phyloP scores from a whole-genome alignment of 2,329 filamentous ascomycete species.

The Stemphylium beticola region DNA sequence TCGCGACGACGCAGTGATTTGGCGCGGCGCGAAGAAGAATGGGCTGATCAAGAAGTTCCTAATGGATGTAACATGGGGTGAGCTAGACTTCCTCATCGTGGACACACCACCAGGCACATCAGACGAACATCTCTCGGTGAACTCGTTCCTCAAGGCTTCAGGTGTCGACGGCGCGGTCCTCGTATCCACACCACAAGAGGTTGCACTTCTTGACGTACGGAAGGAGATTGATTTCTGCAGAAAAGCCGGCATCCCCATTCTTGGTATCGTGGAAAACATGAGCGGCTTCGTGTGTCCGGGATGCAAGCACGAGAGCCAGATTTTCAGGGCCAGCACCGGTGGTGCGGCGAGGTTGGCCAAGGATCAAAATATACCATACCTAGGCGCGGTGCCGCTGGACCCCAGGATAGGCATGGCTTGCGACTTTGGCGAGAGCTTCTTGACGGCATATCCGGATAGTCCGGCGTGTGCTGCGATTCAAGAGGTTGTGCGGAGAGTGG shows the following conservation, averaged over 20 bases:
- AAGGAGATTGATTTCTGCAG: conserved; percentile 98
- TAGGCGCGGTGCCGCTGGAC: conserved; percentile 89
- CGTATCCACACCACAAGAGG: conserved; percentile 94
- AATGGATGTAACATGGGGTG: conserved; percentile 97
- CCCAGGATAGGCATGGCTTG: conserved; percentile 95
- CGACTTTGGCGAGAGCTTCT: conserved; percentile 96
- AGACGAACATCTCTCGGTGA: conserved; percentile 94
- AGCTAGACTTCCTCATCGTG: conserved; percentile 89
- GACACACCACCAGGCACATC: conserved; percentile 95
- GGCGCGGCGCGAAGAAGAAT: conserved; percentile 98
- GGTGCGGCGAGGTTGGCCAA: conserved; percentile 80
- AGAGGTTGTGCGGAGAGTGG: conserved; percentile 77
- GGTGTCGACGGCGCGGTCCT: conserved; percentile 93
- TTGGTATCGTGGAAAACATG: conserved; percentile 98
- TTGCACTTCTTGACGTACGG: conserved; percentile 86
- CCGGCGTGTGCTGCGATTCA: conserved; percentile 85
- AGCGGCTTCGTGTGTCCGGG: conserved; percentile 94
- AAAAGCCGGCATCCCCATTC: conserved; percentile 86
- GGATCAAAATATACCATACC: conserved; percentile 86
- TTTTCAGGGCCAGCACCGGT: conserved; percentile 90
- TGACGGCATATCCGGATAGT: conserved; percentile 91
- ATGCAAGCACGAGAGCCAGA: conserved; percentile 79
- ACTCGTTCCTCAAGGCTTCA: conserved; percentile 86
- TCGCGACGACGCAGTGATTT: conserved; percentile 93
- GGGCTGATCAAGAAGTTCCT: conserved; percentile 97